These are phyloP conservation scores for Naganishia albida DNA, from an alignment of 1,284 basidiomycete genomes.

Conservation along the genomic window DNA sequence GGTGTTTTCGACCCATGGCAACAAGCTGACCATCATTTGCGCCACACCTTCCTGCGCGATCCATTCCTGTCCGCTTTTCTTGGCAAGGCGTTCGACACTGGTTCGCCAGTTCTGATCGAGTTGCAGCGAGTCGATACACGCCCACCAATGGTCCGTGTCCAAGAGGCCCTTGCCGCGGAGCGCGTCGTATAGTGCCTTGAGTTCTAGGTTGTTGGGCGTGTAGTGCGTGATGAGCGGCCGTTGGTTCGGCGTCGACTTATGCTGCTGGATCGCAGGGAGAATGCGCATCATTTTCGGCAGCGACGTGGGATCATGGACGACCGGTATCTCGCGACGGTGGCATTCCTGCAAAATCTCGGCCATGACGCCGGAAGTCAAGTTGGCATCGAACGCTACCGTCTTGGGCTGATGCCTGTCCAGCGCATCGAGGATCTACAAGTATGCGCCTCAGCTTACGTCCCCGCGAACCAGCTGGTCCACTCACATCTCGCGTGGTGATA, in stretches of 20 bases:
- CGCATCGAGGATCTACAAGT: conserved; percentile 6
- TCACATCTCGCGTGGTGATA: conserved; percentile 59
- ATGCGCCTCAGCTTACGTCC: conserved; percentile 23
- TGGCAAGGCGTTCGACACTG: conserved; percentile 55
- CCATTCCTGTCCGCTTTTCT: conserved; percentile 60
- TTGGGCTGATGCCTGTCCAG: conserved; percentile 61
- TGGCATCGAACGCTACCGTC: conserved; percentile 80
- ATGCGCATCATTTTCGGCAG: conserved; percentile 72
- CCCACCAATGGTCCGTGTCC: conserved; percentile 32
- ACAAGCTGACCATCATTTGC: conserved; percentile 74
- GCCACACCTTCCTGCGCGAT: conserved; percentile 67
- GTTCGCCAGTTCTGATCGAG: conserved; percentile 62
- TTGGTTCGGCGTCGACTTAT: conserved; percentile 40
- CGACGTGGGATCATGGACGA: conserved; percentile 76
- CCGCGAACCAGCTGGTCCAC: conserved; percentile 29
- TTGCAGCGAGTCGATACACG: conserved; percentile 31
- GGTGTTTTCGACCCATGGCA: conserved; percentile 77
- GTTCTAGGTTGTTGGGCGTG: conserved; percentile 78
- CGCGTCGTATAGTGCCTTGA: conserved; percentile 65
- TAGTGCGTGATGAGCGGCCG: conserved; percentile 61
- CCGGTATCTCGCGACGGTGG: conserved; percentile 56
- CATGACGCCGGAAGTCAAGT: conserved; percentile 65
- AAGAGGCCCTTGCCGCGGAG: conserved; percentile 37
- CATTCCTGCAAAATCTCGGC: conserved; percentile 58
- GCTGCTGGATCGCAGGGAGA: conserved; percentile 63